Conservation (phyloP, 2,329 filamentous ascomycete species). For the Pseudogymnoascus sp. region DNA sequence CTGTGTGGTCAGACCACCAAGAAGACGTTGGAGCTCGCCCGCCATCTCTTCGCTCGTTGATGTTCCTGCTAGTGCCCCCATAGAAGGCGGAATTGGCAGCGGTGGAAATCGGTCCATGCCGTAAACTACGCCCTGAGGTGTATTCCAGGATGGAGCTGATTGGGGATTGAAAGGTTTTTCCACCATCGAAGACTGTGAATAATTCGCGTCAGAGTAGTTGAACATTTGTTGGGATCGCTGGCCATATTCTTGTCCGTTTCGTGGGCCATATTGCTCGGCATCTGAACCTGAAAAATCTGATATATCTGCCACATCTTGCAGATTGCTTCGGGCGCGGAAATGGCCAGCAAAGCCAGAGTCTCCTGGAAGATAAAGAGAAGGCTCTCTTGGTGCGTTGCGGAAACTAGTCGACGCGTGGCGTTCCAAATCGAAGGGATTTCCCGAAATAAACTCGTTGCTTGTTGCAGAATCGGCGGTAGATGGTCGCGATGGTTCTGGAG, state of each 20-base stretch:
- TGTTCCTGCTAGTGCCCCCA: constrained; percentile 19
- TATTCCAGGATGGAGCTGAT: constrained; percentile 13
- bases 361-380: constrained; percentile 49
- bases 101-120: constrained; percentile 15
- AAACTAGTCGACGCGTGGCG: constrained; percentile 50
- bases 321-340: constrained; percentile 15
- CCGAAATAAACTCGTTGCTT: constrained; percentile 46
- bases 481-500: constrained; percentile 40
- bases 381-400: constrained; percentile 15
- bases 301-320: constrained; percentile 21
- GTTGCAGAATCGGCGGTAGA: constrained; percentile 52
- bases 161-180: not conserved
- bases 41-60: constrained; percentile 21
- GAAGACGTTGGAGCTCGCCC: constrained; percentile 19
- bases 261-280: constrained; percentile 13
- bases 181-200: constrained; percentile 9
- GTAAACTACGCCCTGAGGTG: constrained; percentile 9
- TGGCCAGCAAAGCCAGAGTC: constrained; percentile 40
- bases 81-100: constrained; percentile 20
- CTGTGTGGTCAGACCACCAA: constrained; percentile 19
- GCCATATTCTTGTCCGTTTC: not conserved
- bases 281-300: constrained; percentile 26
- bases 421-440: constrained; percentile 54
- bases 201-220: not conserved
- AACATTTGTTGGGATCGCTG: not conserved